Evolutionary conservation across 495 filamentous ascomycete genomes (phyloP), one percentile per base, ranked within the genome.

Genomic region (Podospora australis): DNA sequence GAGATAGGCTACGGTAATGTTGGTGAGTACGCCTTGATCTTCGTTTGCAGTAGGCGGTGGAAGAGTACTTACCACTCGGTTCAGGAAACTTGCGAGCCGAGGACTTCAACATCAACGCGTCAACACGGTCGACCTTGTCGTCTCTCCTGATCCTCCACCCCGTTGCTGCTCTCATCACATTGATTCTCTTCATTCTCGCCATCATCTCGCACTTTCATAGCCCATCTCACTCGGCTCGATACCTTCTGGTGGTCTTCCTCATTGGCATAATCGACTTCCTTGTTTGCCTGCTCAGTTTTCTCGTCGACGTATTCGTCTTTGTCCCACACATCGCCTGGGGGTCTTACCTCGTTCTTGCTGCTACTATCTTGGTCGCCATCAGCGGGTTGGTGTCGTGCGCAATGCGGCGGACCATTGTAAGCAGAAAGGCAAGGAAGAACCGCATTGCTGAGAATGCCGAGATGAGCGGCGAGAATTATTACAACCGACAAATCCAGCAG

Each of bases 271-370:
- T 94, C 35, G 90, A 89, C 4, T 79, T 96, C 25, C 71, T 98
- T 30, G 80, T 91, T 48, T 81, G 87, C 20, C 76, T 97, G 8
- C 72, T 97, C 20, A 85, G 89, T 17, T 97, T 98, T 68, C 72
- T 98, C 44, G 82, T 96, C 50, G 92, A 98, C 65, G 87, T 98
- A n/a, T 68, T 98, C 26, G 78, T 98, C 14, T 98, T 98, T 61
- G 86, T 96, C 20, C 92, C 92, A 26, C 92, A 97, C 68, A 64
- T 96, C 65, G 76, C 81, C 58, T 97, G 90, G 89, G 92, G 88
- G 53, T 90, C 90, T 50, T 98, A 90, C 79, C 80, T 98, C 50
- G 92, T 97, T 13, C 76, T 98, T 22, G 92, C 81, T 14, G 87
- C 92, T 17, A 92, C 90, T 14, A 87, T 97, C 48, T 70, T 97